These are phyloP conservation scores for Rugiboletus extremiorientalis DNA, from an alignment of 1,284 basidiomycete species.

Conservation along the genomic window DNA sequence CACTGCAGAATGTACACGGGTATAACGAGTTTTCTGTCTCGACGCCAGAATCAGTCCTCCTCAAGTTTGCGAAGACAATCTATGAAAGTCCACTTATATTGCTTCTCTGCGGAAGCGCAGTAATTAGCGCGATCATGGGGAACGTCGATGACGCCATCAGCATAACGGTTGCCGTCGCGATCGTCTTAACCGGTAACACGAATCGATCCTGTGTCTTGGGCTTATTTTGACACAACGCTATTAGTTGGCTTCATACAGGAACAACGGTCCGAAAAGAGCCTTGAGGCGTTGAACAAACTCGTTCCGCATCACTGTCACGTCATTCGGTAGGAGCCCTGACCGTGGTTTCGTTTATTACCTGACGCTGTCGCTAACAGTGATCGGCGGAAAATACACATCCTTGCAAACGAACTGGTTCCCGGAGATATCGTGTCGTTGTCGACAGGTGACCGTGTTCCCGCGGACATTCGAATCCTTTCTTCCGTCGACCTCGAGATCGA, in stretches of 20 bases:
- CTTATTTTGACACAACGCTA: not conserved
- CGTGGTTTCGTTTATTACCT: slow-evolving; percentile 1
- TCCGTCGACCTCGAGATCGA: slow-evolving; percentile 90
- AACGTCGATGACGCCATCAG: slow-evolving; percentile 94
- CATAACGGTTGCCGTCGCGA: slow-evolving; percentile 91
- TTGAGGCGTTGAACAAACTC: slow-evolving; percentile 94
- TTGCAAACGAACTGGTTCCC: slow-evolving; percentile 94
- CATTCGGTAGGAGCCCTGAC: slow-evolving; percentile 55
- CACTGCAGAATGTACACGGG: slow-evolving; percentile 71
- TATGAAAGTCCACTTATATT: slow-evolving; percentile 94
- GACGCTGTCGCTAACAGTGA: slow-evolving; percentile 47
- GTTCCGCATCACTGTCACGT: slow-evolving; percentile 96
- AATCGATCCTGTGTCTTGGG: not conserved
- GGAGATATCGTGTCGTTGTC: slow-evolving; percentile 90
- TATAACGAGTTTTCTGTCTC: slow-evolving; percentile 96
- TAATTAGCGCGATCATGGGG: slow-evolving; percentile 87
- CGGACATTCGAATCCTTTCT: slow-evolving; percentile 83
- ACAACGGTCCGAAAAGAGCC: slow-evolving; percentile 89
- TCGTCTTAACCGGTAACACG: slow-evolving; percentile 84
- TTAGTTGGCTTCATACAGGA: slow-evolving; percentile 96
- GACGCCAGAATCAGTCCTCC: slow-evolving; percentile 72
- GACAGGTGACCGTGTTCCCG: slow-evolving; percentile 94
- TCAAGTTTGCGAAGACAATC: slow-evolving; percentile 92
- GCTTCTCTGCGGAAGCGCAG: slow-evolving; percentile 84
- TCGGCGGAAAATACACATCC: slow-evolving; percentile 70